These are phyloP conservation scores for Fusarium pseudonygamai DNA, from an alignment of 2,329 filamentous ascomycete genomes.

Conservation along the genomic window DNA sequence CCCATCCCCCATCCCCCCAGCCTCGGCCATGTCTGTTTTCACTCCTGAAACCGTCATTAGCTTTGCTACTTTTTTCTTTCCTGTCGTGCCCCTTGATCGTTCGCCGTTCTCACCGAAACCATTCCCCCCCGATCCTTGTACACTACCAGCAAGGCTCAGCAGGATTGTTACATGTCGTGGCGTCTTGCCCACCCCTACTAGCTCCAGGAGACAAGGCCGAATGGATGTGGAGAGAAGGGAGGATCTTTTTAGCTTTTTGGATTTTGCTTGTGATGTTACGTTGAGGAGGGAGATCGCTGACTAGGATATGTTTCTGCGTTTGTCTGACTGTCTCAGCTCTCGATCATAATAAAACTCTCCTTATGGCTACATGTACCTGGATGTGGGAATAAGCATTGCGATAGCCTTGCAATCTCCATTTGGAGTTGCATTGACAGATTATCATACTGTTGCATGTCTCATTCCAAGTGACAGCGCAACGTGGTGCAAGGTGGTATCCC, in stretches of 20 bases:
- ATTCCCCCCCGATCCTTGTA: slow-evolving; percentile 8
- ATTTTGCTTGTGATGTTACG: neutral
- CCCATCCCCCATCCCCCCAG: neutral
- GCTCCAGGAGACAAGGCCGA: slow-evolving; percentile 10
- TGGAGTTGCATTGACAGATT: slow-evolving; percentile 10
- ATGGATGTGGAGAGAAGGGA: slow-evolving; percentile 10
- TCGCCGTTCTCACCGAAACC: slow-evolving; percentile 11
- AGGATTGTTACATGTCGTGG: slow-evolving; percentile 27
- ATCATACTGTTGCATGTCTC: slow-evolving; percentile 20
- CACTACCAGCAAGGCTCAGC: slow-evolving; percentile 1
- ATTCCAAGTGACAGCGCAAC: neutral
- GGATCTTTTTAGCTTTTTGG: neutral
- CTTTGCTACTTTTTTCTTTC: neutral
- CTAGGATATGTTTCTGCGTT: neutral
- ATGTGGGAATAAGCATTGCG: slow-evolving; percentile 1
- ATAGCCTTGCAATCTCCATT: neutral
- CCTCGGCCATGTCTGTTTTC: neutral
- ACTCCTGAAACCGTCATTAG: slow-evolving; percentile 28
- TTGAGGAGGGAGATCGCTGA: neutral
- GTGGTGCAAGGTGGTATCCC: slow-evolving; percentile 3
- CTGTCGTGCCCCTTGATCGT: neutral
- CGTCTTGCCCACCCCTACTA: slow-evolving; percentile 11
- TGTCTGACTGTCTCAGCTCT: neutral
- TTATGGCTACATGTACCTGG: neutral
- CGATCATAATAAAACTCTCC: neutral